Percentiles rank a stretch among this genome's conserved stretches.
phyloP scores from a whole-genome alignment of 768 basidiomycete genomes.

The Boletus fagicola region DNA sequence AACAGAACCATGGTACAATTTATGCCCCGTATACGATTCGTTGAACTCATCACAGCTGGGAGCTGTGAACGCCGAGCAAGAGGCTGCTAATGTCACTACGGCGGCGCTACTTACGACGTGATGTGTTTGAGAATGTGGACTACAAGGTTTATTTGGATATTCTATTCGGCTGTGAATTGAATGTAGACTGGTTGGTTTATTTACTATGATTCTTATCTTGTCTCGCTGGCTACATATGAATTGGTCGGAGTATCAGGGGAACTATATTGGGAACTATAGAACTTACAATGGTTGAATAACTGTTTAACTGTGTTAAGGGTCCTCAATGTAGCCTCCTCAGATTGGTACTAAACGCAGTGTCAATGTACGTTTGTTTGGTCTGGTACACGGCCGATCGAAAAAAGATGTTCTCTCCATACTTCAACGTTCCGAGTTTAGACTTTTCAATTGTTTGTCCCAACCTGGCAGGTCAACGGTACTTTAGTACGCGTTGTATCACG shows the following conservation, averaged over 20 bases:
- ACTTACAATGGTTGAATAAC: too few relatives aligned
- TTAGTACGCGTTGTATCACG: too few relatives aligned
- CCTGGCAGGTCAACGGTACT: too few relatives aligned
- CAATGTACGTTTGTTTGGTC: too few relatives aligned
- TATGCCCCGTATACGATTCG: constrained; percentile 27
- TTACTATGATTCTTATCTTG: background rate
- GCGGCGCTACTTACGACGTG: constrained; percentile 15
- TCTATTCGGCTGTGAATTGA: too few relatives aligned
- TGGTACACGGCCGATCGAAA: too few relatives aligned
- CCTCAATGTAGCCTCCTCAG: too few relatives aligned
- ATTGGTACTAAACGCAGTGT: too few relatives aligned
- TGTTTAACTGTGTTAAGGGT: too few relatives aligned
- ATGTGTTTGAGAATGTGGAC: background rate
- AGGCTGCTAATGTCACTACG: constrained; percentile 22
- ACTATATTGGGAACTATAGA: background rate
- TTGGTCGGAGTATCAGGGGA: background rate
- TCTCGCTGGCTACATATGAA: background rate
- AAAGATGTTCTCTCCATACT: too few relatives aligned
- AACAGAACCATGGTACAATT: constrained; percentile 25
- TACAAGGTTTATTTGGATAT: background rate
- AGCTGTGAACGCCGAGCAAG: constrained; percentile 12
- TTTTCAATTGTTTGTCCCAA: too few relatives aligned
- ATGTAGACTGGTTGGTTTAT: background rate
- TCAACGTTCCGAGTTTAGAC: too few relatives aligned
- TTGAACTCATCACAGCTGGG: constrained; percentile 22